phyloP scores from a whole-genome alignment of 306 rosid species.

The Begonia fuchsioides region DNA sequence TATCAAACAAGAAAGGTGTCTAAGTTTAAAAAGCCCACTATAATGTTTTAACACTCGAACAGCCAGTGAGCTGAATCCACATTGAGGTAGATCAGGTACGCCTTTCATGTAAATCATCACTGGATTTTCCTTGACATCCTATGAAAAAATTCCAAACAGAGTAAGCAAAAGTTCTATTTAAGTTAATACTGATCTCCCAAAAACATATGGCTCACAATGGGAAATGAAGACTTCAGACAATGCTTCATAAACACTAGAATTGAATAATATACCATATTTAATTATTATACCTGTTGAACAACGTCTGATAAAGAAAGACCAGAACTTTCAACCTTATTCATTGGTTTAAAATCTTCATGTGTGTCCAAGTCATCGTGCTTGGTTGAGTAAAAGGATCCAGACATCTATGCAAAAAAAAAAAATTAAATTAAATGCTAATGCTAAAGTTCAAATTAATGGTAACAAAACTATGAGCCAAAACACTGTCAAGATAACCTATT shows the following conservation, averaged over 20 bases:
- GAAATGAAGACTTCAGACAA: neutral
- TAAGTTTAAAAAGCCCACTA: slow-evolving; percentile 18
- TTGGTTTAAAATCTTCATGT: slow-evolving; percentile 82
- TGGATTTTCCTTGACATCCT: slow-evolving; percentile 74
- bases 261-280: neutral
- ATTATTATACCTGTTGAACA: slow-evolving; percentile 48
- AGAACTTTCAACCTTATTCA: slow-evolving; percentile 37
- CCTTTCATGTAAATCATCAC: slow-evolving; percentile 86
- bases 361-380: slow-evolving; percentile 57
- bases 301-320: slow-evolving; percentile 40
- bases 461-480: too few species aligned
- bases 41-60: slow-evolving; percentile 51
- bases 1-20: neutral
- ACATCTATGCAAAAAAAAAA: slow-evolving; percentile 22
- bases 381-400: slow-evolving; percentile 25
- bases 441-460: too few species aligned
- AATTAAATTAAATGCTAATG: slow-evolving; percentile 2
- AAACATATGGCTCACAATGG: neutral
- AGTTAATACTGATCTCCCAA: too few species aligned
- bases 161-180: neutral
- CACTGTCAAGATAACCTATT: too few species aligned
- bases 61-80: slow-evolving; percentile 81
- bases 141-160: slow-evolving; percentile 3
- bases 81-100: slow-evolving; percentile 57
- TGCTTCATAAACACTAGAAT: slow-evolving; percentile 4